Base-by-base conservation (phyloP, 2,329 filamentous ascomycete genomes). In the Cryphonectria carpinicola region DNA sequence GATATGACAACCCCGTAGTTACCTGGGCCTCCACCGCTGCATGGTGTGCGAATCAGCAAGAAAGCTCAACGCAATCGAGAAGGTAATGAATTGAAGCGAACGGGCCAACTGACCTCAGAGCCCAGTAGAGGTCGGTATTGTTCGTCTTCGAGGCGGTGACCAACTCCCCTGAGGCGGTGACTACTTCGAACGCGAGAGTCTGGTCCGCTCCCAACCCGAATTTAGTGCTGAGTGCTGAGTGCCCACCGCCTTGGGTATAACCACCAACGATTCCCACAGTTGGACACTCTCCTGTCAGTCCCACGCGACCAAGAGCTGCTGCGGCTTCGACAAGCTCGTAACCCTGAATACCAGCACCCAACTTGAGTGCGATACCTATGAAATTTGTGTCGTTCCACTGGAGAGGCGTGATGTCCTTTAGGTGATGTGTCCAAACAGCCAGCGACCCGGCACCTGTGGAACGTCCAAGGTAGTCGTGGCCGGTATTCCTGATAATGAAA, bases 281-380 rank as follows among this genome's bases (percentile, higher is more conserved):
- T 72, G 73, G 66, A 39, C 71, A 72, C n/a, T 72, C 71, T 54
- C 69, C 71, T 3, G 49, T 35, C 67, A 62, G 76, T 72, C 65
- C 76, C 72, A 79, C 64, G 68, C 85, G 80, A 0, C 84, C 84
- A 39, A 83, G 76, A 22, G 81, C 78, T 13, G 83, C 77, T 2
- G 84, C 85, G 61, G 81, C 82, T 39, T 83, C 81, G 72, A 88
- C 86, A 4, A 86, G 77, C 72, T 89, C 86, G 65, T 80, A 81
- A 2, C 83, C 85, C 70, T 87, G 83, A 3, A 89, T 83, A 67
- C 87, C 87, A 14, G 86, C 84, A 0, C 86, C 87, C 19, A 87
- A 78, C 76, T 86, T 89, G 73, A 89, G 82, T 0, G 87, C 87
- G 1, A 82, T 79, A 0, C 86, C 86, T 2, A 73, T 74, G 76